A percentile compares a stretch with the other conserved stretches of the same genome.
Conservation (phyloP, 805 yeast species). For the Nakazawaea wickerhamii region DNA sequence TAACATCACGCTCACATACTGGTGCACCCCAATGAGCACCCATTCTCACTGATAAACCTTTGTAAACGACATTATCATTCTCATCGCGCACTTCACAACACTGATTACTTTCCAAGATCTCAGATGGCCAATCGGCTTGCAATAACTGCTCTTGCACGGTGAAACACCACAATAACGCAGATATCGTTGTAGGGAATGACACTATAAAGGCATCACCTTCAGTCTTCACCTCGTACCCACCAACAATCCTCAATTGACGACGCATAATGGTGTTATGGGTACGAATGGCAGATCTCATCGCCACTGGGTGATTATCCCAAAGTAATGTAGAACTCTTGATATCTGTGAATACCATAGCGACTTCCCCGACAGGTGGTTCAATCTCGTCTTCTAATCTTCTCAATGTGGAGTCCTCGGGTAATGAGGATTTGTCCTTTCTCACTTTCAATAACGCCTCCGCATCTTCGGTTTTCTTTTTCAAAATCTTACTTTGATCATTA, state of each 20-base stretch:
- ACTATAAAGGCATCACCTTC: conserved; percentile 99
- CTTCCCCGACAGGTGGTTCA: conserved; percentile 88
- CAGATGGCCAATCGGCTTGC: conserved; percentile 92
- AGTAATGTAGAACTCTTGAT: conserved; percentile 87
- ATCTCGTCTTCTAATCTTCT: conserved; percentile 86
- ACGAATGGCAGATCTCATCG: conserved; percentile 95
- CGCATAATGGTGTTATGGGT: conserved; percentile 94
- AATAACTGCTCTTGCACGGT: conserved; percentile 82
- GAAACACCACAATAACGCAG: conserved; percentile 92
- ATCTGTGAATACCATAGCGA: conserved; percentile 96
- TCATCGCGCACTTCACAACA: conserved; percentile 75
- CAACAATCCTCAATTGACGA: conserved; percentile 82
- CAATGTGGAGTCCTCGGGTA: conserved; percentile 69
- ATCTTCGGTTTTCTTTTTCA: conserved; percentile 21
- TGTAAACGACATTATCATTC: conserved; percentile 53
- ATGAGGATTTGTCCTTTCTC: conserved; percentile 45
- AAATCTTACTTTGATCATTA: conserved; percentile 36
- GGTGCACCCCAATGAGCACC: conserved; percentile 99
- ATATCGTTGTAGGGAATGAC: conserved; percentile 86
- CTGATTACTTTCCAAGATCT: conserved; percentile 76
- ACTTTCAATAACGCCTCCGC: conserved; percentile 34
- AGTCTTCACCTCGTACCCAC: conserved; percentile 97
- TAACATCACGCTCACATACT: conserved; percentile 90
- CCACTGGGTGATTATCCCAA: conserved; percentile 91
- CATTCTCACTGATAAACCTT: conserved; percentile 95